Percentiles rank a stretch among this genome's conserved stretches.
Evolutionary conservation across 768 basidiomycete genomes (phyloP).

Genomic region (Collybiopsis luxurians): DNA sequence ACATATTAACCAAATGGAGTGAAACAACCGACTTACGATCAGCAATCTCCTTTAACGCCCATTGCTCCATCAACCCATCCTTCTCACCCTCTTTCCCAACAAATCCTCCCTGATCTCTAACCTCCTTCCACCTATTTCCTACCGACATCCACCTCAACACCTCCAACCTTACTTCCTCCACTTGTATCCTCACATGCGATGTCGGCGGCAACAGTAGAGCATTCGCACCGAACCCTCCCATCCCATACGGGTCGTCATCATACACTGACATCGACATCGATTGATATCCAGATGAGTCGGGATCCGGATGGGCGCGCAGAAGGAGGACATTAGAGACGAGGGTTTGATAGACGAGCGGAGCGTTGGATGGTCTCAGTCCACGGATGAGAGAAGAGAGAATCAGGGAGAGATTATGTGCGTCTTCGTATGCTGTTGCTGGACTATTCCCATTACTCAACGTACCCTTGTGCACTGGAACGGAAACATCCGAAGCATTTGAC

Average conservation of each 20-base stretch:
- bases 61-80: conserved; percentile 69
- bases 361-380: conserved; percentile 33
- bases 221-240: neutral
- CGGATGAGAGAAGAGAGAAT: conserved; percentile 64
- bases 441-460: neutral
- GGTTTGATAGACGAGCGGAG: conserved; percentile 76
- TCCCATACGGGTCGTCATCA: neutral
- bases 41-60: conserved; percentile 87
- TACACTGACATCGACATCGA: conserved; percentile 21
- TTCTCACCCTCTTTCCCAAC: neutral
- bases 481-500: conserved; percentile 2
- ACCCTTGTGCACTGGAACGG: neutral
- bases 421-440: conserved; percentile 1
- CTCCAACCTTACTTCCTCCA: conserved; percentile 36
- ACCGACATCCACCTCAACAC: conserved; percentile 66
- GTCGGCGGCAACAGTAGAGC: conserved; percentile 65
- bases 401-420: conserved; percentile 25
- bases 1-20: conserved; percentile 5
- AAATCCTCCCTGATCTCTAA: conserved; percentile 1
- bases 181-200: conserved; percentile 62
- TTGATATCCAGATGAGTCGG: conserved; percentile 36
- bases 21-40: conserved; percentile 52
- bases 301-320: conserved; percentile 69
- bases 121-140: conserved; percentile 62
- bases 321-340: conserved; percentile 57